Evolutionary conservation across 2,329 filamentous ascomycete species (phyloP).

Genomic region (Ascochyta pisi): DNA sequence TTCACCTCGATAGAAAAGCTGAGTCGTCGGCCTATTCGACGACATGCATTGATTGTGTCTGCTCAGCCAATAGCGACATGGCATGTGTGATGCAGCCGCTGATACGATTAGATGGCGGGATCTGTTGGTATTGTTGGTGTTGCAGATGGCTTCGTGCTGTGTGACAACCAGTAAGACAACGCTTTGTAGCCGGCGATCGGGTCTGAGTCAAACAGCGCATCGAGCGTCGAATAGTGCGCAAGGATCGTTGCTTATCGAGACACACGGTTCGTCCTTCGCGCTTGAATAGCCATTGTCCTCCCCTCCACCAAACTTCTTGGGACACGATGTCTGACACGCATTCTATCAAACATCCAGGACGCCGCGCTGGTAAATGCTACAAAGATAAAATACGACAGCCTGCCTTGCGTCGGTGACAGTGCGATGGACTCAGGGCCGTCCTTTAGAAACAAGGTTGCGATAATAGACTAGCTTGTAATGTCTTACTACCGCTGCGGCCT

Average conservation of each 20-base stretch:
- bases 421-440: neutral
- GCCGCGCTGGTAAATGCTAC: conserved; percentile 27
- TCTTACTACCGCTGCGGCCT: conserved; percentile 26
- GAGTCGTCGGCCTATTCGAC: neutral
- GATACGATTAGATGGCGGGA: conserved; percentile 1
- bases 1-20: neutral
- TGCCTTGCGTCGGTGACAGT: neutral
- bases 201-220: neutral
- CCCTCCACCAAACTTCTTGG: conserved; percentile 1
- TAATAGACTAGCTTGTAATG: neutral
- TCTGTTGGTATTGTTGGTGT: conserved; percentile 12
- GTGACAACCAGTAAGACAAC: neutral
- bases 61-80: neutral
- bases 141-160: conserved; percentile 2
- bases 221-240: conserved; percentile 4
- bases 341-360: conserved; percentile 16
- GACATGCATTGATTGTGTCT: neutral
- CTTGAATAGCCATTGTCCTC: conserved; percentile 3
- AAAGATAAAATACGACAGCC: conserved; percentile 10
- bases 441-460: neutral
- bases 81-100: conserved; percentile 1
- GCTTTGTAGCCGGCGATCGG: conserved; percentile 3
- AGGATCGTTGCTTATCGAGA: conserved; percentile 2
- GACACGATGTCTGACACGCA: conserved; percentile 7
- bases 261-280: conserved; percentile 1